Base-by-base conservation (phyloP, 1,139 yeast species). In the Pichia terricola region DNA sequence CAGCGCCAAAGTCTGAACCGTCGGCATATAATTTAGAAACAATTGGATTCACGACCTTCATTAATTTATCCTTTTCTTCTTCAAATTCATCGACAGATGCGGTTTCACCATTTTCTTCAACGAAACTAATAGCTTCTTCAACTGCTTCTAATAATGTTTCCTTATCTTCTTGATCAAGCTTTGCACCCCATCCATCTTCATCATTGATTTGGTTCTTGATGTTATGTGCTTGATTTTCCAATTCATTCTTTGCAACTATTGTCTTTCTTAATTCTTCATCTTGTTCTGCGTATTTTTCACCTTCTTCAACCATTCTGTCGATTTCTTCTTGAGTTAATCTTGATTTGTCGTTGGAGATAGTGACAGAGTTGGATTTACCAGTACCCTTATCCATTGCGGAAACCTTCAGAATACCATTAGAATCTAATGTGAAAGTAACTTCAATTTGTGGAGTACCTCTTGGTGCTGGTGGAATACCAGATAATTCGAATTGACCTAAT, bases 371-470 rank as follows among this genome's bases (percentile, higher is more conserved):
- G 48, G 91, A 79, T 72, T 88, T 88, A 70, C 96, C 96, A 53
- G 97, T 89, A 65, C 95, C 96, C 76, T 89, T 89, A 68, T 89
- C 97, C 51, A 83, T 72, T 50, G 96, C 97, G 53, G 88, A 75
- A 51, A 89, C 97, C 69, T 86, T 89, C 70, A 88, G 75, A 66
- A 88, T 88, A 72, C 96, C 96, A 64, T 87, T 87, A 53, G 96
- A 95, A 66, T 88, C 96, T 60, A 88, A 73, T 60, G 87, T 94
- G 63, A 88, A 88, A 51, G 95, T 87, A 57, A 89, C 95, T 73
- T 88, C 96, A 61, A 88, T 86, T 73, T 88, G 96, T 60, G 96
- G 96, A 53, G 82, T 87, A 72, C 97, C 97, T 73, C 96, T 86
- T 70, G 96, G 96, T 47, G 96, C 94, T 54, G 97, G 95, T 63